These are phyloP conservation scores for Cochlearia excelsa DNA, from an alignment of 345 rosid genomes.

Conservation along the genomic window DNA sequence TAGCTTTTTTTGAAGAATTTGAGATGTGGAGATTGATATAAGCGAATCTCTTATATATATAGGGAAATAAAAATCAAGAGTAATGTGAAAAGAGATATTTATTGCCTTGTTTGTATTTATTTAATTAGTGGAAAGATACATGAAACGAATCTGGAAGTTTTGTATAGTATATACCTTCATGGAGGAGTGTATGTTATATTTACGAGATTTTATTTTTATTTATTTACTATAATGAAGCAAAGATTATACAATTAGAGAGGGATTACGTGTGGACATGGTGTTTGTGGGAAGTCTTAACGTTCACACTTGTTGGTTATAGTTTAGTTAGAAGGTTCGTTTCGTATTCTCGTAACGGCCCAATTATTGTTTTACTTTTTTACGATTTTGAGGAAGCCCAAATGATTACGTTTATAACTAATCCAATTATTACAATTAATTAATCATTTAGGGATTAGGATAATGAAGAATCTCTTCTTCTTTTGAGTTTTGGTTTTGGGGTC, in stretches of 20 bases:
- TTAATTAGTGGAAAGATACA: conserved; percentile 11
- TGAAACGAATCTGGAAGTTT: conserved; percentile 27
- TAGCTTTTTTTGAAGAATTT: not conserved
- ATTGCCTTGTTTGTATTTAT: conserved; percentile 19
- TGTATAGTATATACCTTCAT: conserved; percentile 21
- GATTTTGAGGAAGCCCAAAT: too few relatives aligned
- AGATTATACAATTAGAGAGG: not conserved
- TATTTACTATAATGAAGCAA: not conserved
- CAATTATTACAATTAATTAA: too few relatives aligned
- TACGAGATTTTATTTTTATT: conserved; percentile 11
- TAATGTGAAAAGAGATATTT: conserved; percentile 31
- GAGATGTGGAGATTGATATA: conserved; percentile 13
- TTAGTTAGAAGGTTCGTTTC: conserved; percentile 1
- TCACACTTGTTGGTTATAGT: conserved; percentile 28
- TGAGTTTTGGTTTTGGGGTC: too few relatives aligned
- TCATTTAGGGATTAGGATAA: too few relatives aligned
- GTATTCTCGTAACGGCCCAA: conserved; percentile 10
- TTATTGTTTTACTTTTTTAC: not conserved
- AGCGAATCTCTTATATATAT: conserved; percentile 4
- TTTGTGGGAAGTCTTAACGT: conserved; percentile 24
- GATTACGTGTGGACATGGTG: conserved; percentile 33
- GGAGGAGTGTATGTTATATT: conserved; percentile 20
- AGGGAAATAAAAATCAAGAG: conserved; percentile 14
- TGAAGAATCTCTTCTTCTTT: too few relatives aligned
- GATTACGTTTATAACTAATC: too few relatives aligned